Base-by-base conservation (phyloP, 2,329 filamentous ascomycete genomes). In the Aspergillus brunneoviolaceus region DNA sequence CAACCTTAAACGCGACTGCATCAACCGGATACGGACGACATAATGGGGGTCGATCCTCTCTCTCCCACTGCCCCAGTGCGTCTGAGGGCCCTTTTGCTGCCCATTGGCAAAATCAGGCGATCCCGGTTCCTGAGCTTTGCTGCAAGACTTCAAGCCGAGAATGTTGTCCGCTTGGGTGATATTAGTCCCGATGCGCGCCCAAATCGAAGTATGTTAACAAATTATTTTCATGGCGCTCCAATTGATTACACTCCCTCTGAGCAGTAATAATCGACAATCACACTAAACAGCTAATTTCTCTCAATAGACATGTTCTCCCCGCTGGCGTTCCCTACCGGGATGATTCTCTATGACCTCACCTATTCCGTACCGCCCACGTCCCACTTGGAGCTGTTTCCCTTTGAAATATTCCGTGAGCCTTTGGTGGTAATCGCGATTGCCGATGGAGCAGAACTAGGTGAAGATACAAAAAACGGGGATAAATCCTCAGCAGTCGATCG, bases 61-160 rank as follows among this genome's bases (percentile, higher is more conserved):
- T 90, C 93, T 76, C 92, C 94, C 77, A 87, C 93, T 81, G 90
- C 93, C 77, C 92, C 92, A 74, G 94, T 92, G 80, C 90, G 91
- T 84, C 87, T 98, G 73, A 90, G 91, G 80, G 91, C 89, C 64
- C 85, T 97, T 69, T 85, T 96, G 61, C 82, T 98, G 63, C 95
- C 95, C 57, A 83, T 96, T 67, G 94, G 94, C 56, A 89, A 86
- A 72, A 95, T 98, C 75, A 93, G 88, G 74, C 86, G 88, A 62
- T 88, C 89, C 56, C 86, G 90, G 61, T 98, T 97, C 76, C 78
- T 87, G 68, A 82, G 84, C 65, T 96, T 96, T 74, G 84, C 94
- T 65, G 85, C 89, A 63, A 86, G 91, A 69, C 82, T 99, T 62
- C 88, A 90, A 72, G 81, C 85, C 65, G 90, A 96, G 76, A 87